These are phyloP conservation scores for Friedmanniomyces endolithicus DNA, from an alignment of 495 filamentous ascomycete genomes.

Conservation along the genomic window DNA sequence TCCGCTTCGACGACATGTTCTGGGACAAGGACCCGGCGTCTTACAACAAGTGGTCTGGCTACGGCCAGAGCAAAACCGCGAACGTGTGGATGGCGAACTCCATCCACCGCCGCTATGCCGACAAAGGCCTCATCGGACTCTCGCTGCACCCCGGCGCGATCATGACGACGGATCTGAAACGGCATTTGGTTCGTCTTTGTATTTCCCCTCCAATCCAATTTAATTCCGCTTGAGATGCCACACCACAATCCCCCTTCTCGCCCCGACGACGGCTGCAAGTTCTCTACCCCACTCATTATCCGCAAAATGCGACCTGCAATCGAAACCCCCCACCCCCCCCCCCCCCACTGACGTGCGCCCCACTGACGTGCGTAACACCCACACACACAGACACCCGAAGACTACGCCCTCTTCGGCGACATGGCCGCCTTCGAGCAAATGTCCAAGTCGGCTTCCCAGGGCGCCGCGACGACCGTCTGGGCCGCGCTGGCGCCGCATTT, in stretches of 20 bases:
- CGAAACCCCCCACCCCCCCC: too few species aligned
- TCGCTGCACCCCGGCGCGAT: constrained; percentile 24
- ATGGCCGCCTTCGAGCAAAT: background rate
- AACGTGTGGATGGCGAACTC: constrained; percentile 27
- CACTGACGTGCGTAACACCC: too few species aligned
- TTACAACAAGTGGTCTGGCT: constrained; percentile 32
- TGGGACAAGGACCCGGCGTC: constrained; percentile 26
- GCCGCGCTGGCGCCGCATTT: constrained; percentile 24
- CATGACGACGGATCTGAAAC: constrained; percentile 17
- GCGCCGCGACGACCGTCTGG: constrained; percentile 25
- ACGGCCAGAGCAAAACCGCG: constrained; percentile 23
- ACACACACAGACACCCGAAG: background rate
- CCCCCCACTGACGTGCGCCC: too few species aligned
- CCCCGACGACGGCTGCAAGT: too few species aligned
- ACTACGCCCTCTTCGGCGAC: constrained; percentile 2
- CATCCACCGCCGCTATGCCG: constrained; percentile 21
- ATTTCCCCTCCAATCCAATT: too few species aligned
- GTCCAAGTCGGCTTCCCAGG: constrained; percentile 22
- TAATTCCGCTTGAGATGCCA: too few species aligned
- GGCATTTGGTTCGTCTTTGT: constrained; percentile 8
- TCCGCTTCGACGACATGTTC: constrained; percentile 29
- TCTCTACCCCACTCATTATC: too few species aligned
- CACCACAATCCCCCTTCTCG: too few species aligned
- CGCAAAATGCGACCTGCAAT: too few species aligned
- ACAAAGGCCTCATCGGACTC: constrained; percentile 10